Evolutionary conservation across 257 asterid genomes (phyloP), one percentile per base, ranked within the genome.

Genomic region (Nicotiana tabacum): DNA sequence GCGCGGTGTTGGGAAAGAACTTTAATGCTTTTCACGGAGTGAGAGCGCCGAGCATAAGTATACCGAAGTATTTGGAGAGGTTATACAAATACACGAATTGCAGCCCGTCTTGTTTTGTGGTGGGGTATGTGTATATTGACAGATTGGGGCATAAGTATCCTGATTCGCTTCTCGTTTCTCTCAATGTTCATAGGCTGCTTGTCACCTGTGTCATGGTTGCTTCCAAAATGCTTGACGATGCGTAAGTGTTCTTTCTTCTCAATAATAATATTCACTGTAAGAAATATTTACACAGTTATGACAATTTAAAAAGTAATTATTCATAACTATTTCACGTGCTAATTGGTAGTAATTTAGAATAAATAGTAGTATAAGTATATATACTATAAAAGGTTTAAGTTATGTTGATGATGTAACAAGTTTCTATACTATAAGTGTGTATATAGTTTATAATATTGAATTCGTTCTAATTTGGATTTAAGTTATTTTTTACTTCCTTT

Each of bases 191-290:
- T 83, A 83, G 99, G 24, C 76, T 95, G 85, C 85, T 93, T 2
- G 90, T 93, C 66, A 92, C 98, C 0, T 85, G 93, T 81, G 92
- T 95, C 27, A 91, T 94, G 98, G 90, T 95, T 66, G 99, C 98
- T 85, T 93, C 99, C 85, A 95, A 95, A 86, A 88, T 91, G 86
- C 93, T 93, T 15, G 99, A 95, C 80, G 99, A 95, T 74, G 85
- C 86, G 98, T 95, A 83, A 89, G 98, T 67, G 9, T 82, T 6
- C 24, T 69, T 3, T 7, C 0, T 9, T 35, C 21, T 74, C 6
- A 66, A 55, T 11, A 69, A 8, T 37, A 39, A 39, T 43, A 43
- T 43, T 43, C 51, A 43, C 2, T 43, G 51, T 43, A 8, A 43
- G n/a, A 1, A 32, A 2, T 70, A 66, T 58, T 4, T 84, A 37